Evolutionary conservation across 192 early-diverging fungal species (phyloP).

Genomic region (Coemansia sp.): DNA sequence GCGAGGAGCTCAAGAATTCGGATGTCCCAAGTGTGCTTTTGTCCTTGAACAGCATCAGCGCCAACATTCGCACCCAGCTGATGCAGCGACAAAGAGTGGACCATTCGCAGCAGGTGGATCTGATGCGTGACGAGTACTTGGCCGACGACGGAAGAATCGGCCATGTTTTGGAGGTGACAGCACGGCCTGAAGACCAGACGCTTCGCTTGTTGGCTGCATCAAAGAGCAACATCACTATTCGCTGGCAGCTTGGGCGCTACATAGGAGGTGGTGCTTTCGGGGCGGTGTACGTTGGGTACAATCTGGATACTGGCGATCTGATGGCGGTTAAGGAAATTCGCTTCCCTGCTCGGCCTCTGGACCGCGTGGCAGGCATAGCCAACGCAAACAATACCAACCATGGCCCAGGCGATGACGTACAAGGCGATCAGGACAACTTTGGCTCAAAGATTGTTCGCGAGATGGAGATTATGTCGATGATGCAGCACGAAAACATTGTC

Average conservation of each 20-base stretch:
- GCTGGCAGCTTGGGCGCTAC: conserved; percentile 83
- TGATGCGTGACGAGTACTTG: conserved; percentile 30
- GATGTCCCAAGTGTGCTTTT: conserved; percentile 31
- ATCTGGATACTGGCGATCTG: conserved; percentile 76
- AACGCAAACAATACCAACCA: conserved; percentile 10
- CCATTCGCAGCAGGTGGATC: conserved; percentile 38
- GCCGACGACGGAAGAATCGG: conserved; percentile 54
- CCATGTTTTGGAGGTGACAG: conserved; percentile 72
- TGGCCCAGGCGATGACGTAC: conserved; percentile 3
- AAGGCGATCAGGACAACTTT: conserved; percentile 36
- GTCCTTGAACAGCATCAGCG: conserved; percentile 44
- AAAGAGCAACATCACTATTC: conserved; percentile 73
- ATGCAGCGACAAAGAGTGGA: conserved; percentile 39
- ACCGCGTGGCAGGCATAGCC: conserved; percentile 6
- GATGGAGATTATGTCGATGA: conserved; percentile 88
- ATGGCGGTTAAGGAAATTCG: conserved; percentile 95
- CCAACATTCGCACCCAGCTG: conserved; percentile 38
- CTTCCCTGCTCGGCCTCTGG: conserved; percentile 63
- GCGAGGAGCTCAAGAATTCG: conserved; percentile 13
- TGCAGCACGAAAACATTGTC: conserved; percentile 88
- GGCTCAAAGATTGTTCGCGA: conserved; percentile 75
- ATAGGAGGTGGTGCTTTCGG: conserved; percentile 88
- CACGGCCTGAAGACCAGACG: conserved; percentile 74
- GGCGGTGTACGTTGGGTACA: conserved; percentile 81
- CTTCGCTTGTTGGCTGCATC: conserved; percentile 75